Base-by-base conservation (phyloP, 148 eudicot genomes). In the Limonium bicolor region DNA sequence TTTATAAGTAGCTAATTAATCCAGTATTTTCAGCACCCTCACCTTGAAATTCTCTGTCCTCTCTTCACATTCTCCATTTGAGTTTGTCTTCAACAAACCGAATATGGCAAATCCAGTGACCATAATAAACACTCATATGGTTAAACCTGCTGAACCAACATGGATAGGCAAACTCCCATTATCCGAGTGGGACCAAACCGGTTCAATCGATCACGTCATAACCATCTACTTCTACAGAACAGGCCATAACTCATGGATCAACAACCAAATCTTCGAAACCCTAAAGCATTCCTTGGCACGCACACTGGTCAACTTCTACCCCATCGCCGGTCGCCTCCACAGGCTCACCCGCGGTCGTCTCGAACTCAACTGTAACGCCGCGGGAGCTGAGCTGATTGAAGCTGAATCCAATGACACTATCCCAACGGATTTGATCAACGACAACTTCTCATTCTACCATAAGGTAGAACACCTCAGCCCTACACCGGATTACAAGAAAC, bases 101-200 rank as follows among this genome's bases (percentile, higher is more conserved):
- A n/a, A n/a, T n/a, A n/a, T n/a, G n/a, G n/a, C n/a, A n/a, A n/a
- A n/a, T n/a, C n/a, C n/a, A n/a, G n/a, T n/a, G n/a, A n/a, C n/a
- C n/a, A n/a, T n/a, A n/a, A n/a, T n/a, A n/a, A n/a, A n/a, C n/a
- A n/a, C n/a, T n/a, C 54, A 21, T 54, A 41, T 47, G 20, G 62
- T 78, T 11, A 67, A 52, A 54, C 94, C 86, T 41, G 45, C 63
- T 6, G 53, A 72, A 36, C 54, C 62, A 22, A 72, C 82, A 36
- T 52, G 62, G 56, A 68, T 38, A 17, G 80, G 75, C 22, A 22
- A 15, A 3, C 44, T 71, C 7, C 32, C 62, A 6, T 54, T 78
- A 42, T 66, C 86, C 0, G 86, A 74, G 35, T 69, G 59, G 52
- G 94, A 82, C 42, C 80, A 74, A 55, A 60, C 63, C 6, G 74